phyloP scores from a whole-genome alignment of 257 asterid genomes.

The Fraxinus quadrangulata region DNA sequence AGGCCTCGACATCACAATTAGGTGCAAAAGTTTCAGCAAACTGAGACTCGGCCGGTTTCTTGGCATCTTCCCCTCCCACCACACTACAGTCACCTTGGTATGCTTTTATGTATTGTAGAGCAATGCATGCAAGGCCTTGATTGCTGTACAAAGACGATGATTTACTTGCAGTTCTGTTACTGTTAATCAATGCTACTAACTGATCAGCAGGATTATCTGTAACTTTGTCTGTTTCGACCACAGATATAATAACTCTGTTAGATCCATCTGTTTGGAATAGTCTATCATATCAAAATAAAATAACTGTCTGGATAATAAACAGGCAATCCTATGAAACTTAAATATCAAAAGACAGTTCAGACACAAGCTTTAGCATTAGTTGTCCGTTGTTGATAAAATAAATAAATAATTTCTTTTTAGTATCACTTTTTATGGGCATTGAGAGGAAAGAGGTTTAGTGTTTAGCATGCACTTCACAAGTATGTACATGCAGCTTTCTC shows the following conservation, averaged over 20 bases:
- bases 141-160: constrained; percentile 67
- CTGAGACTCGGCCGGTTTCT: constrained; percentile 64
- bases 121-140: constrained; percentile 83
- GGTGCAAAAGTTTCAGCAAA: constrained; percentile 81
- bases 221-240: constrained; percentile 52
- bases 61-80: constrained; percentile 74
- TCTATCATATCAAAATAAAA: too few relatives aligned
- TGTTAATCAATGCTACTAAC: constrained; percentile 55
- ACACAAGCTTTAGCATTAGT: background rate
- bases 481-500: too few relatives aligned
- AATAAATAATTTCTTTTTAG: too few relatives aligned
- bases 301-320: too few relatives aligned
- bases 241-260: constrained; percentile 13
- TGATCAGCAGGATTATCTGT: constrained; percentile 89
- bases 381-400: too few relatives aligned
- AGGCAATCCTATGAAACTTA: too few relatives aligned
- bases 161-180: constrained; percentile 70
- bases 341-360: background rate
- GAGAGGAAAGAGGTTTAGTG: too few relatives aligned
- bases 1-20: constrained; percentile 59
- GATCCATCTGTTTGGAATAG: background rate
- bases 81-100: constrained; percentile 73
- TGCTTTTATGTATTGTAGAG: constrained; percentile 87
- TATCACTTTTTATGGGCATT: too few relatives aligned
- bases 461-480: too few relatives aligned